Evolutionary conservation across 1,284 basidiomycete species (phyloP).

Genomic region (Tranzscheliella williamsii): DNA sequence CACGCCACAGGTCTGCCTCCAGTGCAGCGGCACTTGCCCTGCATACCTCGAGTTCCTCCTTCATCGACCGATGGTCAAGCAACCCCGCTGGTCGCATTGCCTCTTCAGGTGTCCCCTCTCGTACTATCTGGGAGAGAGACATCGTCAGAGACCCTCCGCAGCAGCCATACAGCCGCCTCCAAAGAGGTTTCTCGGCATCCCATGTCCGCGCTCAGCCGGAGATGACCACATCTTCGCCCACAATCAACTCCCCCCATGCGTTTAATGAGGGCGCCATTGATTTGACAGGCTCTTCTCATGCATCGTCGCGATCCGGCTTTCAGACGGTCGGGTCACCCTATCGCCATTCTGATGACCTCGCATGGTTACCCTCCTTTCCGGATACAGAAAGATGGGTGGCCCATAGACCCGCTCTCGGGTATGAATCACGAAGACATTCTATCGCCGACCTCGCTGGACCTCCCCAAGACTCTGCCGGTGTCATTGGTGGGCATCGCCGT

Average conservation of each 20-base stretch:
- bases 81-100: constrained; percentile 17
- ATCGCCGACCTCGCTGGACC: constrained; percentile 17
- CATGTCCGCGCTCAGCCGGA: constrained; percentile 19
- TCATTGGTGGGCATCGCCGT: constrained; percentile 37
- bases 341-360: constrained; percentile 12
- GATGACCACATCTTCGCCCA: constrained; percentile 13
- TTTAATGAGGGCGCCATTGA: constrained; percentile 20
- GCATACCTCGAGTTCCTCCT: constrained; percentile 14
- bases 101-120: constrained; percentile 4
- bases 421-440: constrained; percentile 48
- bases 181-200: constrained; percentile 28
- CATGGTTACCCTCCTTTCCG: constrained; percentile 19
- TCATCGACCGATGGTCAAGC: constrained; percentile 25
- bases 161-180: constrained; percentile 12
- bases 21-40: constrained; percentile 45
- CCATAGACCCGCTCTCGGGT: constrained; percentile 10
- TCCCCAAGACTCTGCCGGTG: constrained; percentile 12
- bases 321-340: constrained; percentile 17
- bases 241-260: constrained; percentile 27
- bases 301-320: constrained; percentile 8
- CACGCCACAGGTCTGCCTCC: constrained; percentile 40
- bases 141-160: constrained; percentile 6
- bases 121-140: constrained; percentile 30
- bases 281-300: constrained; percentile 6
- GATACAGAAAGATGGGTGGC: neutral